Evolutionary conservation across 179 eudicot genomes (phyloP).

Genomic region (Beta lomatogona): DNA sequence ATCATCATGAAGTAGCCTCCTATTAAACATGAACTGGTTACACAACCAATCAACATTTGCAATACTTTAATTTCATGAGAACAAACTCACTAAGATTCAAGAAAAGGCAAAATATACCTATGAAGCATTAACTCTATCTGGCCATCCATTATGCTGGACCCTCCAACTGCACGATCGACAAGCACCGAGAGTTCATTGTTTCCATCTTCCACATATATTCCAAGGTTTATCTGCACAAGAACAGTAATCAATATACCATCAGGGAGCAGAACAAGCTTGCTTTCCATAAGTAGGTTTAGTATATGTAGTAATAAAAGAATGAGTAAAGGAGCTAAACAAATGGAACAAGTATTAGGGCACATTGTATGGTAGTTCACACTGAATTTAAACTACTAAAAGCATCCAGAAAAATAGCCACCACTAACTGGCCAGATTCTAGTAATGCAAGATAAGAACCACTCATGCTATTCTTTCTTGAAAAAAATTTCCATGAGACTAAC

Average conservation of each 20-base stretch:
- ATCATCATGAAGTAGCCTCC: conserved; percentile 91
- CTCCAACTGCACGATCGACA: conserved; percentile 95
- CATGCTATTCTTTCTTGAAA: background rate
- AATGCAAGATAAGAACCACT: background rate
- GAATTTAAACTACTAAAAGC: background rate
- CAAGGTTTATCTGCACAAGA: conserved; percentile 70
- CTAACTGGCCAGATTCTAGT: background rate
- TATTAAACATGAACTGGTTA: conserved; percentile 24
- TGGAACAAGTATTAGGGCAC: background rate
- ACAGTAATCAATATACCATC: background rate
- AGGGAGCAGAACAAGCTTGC: background rate
- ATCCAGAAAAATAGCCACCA: background rate
- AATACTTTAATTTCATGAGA: background rate
- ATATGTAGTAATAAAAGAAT: no score
- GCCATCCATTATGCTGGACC: conserved; percentile 85
- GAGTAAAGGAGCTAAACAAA: background rate
- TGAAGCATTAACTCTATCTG: conserved; percentile 97
- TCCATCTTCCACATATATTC: conserved; percentile 75
- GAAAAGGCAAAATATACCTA: conserved; percentile 47
- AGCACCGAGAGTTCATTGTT: conserved; percentile 74
- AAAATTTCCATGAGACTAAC: background rate
- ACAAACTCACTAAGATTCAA: background rate
- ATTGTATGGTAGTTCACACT: background rate
- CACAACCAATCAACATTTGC: conserved; percentile 4
- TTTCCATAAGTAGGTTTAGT: background rate